phyloP scores from a whole-genome alignment of 2,329 filamentous ascomycete species.

The Mycosphaerelloides madeirae region DNA sequence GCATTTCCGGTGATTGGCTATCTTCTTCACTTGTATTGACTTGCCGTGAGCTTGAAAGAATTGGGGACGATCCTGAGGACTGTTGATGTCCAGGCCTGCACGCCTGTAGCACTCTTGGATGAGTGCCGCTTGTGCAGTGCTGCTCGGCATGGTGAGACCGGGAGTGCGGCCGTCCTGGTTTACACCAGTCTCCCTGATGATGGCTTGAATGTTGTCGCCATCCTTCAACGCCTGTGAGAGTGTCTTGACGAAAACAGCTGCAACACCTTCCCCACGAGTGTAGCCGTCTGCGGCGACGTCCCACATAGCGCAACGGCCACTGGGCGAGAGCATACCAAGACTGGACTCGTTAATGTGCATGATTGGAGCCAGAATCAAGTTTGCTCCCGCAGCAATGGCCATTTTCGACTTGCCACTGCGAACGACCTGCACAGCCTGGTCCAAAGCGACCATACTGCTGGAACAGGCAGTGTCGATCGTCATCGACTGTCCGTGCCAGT shows the following conservation, averaged over 20 bases:
- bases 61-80: conserved; percentile 6
- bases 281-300: conserved; percentile 44
- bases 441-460: conserved; percentile 35
- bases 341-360: neutral
- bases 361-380: conserved; percentile 28
- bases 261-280: conserved; percentile 51
- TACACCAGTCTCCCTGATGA: conserved; percentile 34
- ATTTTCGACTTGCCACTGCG: conserved; percentile 19
- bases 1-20: too few relatives aligned
- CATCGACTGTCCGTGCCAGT: conserved; percentile 28
- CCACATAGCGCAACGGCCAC: conserved; percentile 25
- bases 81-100: conserved; percentile 43
- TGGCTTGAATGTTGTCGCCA: conserved; percentile 27
- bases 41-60: too few relatives aligned
- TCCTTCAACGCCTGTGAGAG: conserved; percentile 10
- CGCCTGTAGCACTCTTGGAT: conserved; percentile 47
- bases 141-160: conserved; percentile 38
- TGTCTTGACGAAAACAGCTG: conserved; percentile 32
- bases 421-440: conserved; percentile 30
- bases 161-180: conserved; percentile 36
- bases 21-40: too few relatives aligned
- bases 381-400: conserved; percentile 21
- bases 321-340: conserved; percentile 31
- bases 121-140: conserved; percentile 32
- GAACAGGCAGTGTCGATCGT: conserved; percentile 48